Base-by-base conservation (phyloP, 441 rosid genomes). In the Jatropha podagrica region DNA sequence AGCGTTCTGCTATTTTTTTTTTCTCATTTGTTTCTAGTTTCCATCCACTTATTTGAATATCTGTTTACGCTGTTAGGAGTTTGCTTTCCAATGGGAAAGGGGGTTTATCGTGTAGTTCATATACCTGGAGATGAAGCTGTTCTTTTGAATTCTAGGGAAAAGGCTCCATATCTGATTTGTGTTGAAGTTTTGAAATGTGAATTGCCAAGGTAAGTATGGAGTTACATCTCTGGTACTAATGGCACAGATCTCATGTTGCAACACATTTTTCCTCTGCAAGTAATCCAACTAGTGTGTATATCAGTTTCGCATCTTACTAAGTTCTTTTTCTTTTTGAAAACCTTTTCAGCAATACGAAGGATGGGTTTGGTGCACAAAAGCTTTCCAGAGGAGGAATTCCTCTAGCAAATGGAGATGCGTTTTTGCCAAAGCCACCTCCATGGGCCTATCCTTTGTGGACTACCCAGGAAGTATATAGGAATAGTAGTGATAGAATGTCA, bases 391-490 rank as follows among this genome's bases (percentile, higher is more conserved):
- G 97, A 75, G 99, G 99, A 40, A 96, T 96, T 83, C 99, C 99
- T 76, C 87, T 96, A 62, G 99, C 99, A 72, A 92, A 94, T 81
- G 96, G 99, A 76, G 98, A 96, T 86, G 99, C 94, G 76, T 86
- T 96, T 83, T 80, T 94, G 87, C 98, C 84, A 49, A 92, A 91
- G 89, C 99, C 99, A 52, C 99, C 99, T 81, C 95, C 98, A 58
- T 96, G 98, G 99, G 99, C 99, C 74, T 96, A 89, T 90, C 99
- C 99, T 77, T 84, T 96, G 83, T 87, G 98, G 98, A 94, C 95
- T 84, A 76, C 95, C 49, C 99, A 96, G 84, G 99, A 96, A 82
- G 96, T 77, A 15, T 96, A 96, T 84, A 95, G 99, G 63, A 92
- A 96, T 79, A 96, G 99, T 85, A 89, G 92, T 73, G 99, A 96